Conservation (phyloP, 805 yeast species). For the Kazachstania bromeliacearum region DNA sequence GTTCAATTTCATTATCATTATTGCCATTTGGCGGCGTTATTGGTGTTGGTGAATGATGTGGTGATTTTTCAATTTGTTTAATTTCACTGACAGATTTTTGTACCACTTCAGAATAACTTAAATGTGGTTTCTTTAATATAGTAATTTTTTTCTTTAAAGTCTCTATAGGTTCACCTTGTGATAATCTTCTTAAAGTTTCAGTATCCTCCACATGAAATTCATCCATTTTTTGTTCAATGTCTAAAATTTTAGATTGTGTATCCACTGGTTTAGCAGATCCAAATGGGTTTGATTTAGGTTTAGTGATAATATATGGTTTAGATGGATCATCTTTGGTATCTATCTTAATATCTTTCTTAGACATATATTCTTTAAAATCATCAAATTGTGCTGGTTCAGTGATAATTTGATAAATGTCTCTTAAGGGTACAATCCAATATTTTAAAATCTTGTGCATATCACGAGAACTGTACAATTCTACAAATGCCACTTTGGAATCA, state of each 20-base stretch:
- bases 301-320: slow-evolving; percentile 16
- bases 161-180: slow-evolving; percentile 11
- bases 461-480: slow-evolving; percentile 40
- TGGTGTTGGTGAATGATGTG: too few species aligned
- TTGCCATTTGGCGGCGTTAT: neutral
- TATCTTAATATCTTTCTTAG: slow-evolving; percentile 19
- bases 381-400: slow-evolving; percentile 32
- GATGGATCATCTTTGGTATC: slow-evolving; percentile 21
- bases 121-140: slow-evolving; percentile 14
- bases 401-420: slow-evolving; percentile 30
- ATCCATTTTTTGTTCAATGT: slow-evolving; percentile 44
- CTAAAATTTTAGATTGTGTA: slow-evolving; percentile 52
- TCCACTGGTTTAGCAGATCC: slow-evolving; percentile 85
- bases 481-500: slow-evolving; percentile 32
- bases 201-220: slow-evolving; percentile 39
- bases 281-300: slow-evolving; percentile 57
- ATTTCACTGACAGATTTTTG: slow-evolving; percentile 20
- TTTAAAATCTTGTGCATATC: slow-evolving; percentile 29
- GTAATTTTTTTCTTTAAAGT: slow-evolving; percentile 12
- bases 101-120: slow-evolving; percentile 23
- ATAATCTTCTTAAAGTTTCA: slow-evolving; percentile 22
- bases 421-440: slow-evolving; percentile 25
- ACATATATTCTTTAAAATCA: slow-evolving; percentile 32
- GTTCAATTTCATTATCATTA: slow-evolving; percentile 1
- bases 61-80: slow-evolving; percentile 5